Base-by-base conservation (phyloP, 768 basidiomycete genomes). In the Suillus brevipes region DNA sequence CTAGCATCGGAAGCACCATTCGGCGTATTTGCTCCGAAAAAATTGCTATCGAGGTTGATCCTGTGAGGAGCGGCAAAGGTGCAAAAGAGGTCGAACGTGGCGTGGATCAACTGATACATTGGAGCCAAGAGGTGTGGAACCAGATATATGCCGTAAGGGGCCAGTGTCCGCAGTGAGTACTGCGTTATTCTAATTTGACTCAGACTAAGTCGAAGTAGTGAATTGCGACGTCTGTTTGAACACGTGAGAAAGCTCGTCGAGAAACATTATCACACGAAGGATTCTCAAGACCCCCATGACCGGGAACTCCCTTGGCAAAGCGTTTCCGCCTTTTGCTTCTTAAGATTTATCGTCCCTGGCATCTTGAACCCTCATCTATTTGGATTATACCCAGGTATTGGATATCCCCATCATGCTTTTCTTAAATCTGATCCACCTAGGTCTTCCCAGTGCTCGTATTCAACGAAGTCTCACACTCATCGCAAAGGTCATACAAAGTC, bases 321-420 rank as follows among this genome's bases (percentile, higher is more conserved):
- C 70, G 91, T 96, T 50, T 92, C 91, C 42, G 94, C 94, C 1
- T 95, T 96, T 73, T 87, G 91, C 73, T 96, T 95, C 77, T 83
- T 96, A 50, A 86, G 94, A 49, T 94, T 95, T 75, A 89, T 96
- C 66, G 91, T 93, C 31, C 95, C 94, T 40, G 94, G 91, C 28
- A 91, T 96, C 64, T 82, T 95, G n/a, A 86, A 92, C 73, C 94
- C 94, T 2, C 91, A 94, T 75, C 77, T 94, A 6, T 95, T 92
- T 72, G 89, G 91, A 31, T 80, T 96, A 60, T 88, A 82, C 68
- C 86, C 87, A 73, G 92, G 92, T 91, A 74, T 38, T 65, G 57
- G 9, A 65, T 58, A 28, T 38, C 38, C n/a, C 25, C 23, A n/a
- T 45, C 20, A 14, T 34, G 20, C 12, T 9, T 49, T 50, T 16